Conservation (phyloP, 2,329 filamentous ascomycete genomes). For the Botrytis deweyae region DNA sequence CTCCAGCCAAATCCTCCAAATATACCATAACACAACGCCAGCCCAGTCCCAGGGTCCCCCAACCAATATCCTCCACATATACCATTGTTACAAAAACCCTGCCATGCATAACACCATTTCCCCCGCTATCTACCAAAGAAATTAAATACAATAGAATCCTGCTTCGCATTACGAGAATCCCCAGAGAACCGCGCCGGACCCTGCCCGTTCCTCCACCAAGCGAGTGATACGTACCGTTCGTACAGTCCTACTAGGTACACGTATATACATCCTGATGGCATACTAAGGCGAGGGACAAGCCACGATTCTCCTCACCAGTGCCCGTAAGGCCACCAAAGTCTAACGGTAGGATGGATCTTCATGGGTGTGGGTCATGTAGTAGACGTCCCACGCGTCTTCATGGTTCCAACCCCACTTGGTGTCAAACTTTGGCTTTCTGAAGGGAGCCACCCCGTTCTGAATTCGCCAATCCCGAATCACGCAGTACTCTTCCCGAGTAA, state of each 20-base stretch:
- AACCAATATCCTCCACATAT: neutral
- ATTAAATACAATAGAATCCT: neutral
- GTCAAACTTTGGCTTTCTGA: neutral
- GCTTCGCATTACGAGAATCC: neutral
- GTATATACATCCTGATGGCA: neutral
- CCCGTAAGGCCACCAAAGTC: neutral
- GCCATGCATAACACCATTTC: neutral
- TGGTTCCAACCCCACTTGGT: neutral
- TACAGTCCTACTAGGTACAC: constrained; percentile 3
- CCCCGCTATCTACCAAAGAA: neutral
- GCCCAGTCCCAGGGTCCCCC: neutral
- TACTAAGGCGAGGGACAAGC: neutral
- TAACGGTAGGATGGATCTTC: neutral
- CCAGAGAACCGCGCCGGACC: too few relatives aligned
- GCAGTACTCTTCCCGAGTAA: neutral
- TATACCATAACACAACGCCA: neutral
- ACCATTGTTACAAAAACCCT: neutral
- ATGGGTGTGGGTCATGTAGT: neutral
- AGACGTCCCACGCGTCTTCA: neutral
- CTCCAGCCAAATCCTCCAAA: neutral
- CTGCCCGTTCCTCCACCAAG: neutral
- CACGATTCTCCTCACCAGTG: neutral
- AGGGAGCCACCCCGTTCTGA: constrained; percentile 1
- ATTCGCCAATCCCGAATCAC: neutral
- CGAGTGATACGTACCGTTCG: neutral